Percentiles rank a stretch among this genome's conserved stretches.
These are phyloP conservation scores for Isatis lusitanica DNA, from an alignment of 441 rosid genomes.

Conservation along the genomic window DNA sequence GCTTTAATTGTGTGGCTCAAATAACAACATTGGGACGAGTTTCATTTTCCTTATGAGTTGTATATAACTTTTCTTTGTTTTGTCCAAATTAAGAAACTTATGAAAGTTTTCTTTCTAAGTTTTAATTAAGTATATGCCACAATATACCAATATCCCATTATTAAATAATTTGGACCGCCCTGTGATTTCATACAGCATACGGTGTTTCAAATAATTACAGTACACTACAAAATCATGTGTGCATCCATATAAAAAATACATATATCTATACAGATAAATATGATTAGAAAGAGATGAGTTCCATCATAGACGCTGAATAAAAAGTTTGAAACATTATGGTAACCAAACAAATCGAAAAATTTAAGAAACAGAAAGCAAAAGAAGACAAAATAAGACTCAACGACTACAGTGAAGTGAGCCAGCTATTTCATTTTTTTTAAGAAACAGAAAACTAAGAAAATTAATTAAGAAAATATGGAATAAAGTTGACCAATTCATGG, in stretches of 20 bases:
- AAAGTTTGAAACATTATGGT: not conserved
- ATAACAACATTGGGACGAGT: not conserved
- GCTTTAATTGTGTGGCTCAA: slow-evolving; percentile 30
- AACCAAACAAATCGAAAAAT: not conserved
- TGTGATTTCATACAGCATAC: not conserved
- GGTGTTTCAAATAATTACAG: not conserved
- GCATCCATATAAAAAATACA: not conserved
- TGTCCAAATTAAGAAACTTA: not conserved
- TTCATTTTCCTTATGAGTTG: slow-evolving; percentile 12
- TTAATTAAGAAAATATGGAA: slow-evolving; percentile 3
- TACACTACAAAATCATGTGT: not conserved
- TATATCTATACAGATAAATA: not conserved
- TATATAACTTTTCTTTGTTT: slow-evolving; percentile 3
- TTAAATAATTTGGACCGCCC: not conserved
- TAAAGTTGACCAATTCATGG: slow-evolving; percentile 32
- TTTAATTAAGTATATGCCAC: not conserved
- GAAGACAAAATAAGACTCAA: slow-evolving; percentile 39
- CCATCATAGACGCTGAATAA: not conserved
- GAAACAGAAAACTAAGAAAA: not conserved
- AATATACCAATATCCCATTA: not conserved
- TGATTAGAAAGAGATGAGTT: not conserved
- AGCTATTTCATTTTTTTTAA: not conserved
- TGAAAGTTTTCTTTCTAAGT: not conserved
- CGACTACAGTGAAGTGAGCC: slow-evolving; percentile 33
- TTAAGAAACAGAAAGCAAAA: not conserved